Evolutionary conservation across 2,329 filamentous ascomycete genomes (phyloP).

Genomic region (Pseudocercospora musae): DNA sequence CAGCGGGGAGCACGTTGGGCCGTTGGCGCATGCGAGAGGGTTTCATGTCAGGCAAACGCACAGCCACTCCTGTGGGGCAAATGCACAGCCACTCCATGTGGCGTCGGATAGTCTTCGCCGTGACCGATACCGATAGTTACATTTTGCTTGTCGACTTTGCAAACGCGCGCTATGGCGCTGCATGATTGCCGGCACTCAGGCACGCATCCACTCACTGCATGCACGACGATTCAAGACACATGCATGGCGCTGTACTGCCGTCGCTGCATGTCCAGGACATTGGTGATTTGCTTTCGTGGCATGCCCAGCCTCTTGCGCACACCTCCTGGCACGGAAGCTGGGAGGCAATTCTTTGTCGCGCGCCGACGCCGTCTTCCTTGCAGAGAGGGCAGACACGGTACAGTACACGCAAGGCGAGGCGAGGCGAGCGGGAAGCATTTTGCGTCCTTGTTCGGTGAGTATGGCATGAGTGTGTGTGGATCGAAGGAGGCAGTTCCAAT

Average conservation of each 20-base stretch:
- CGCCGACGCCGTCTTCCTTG: constrained; percentile 1
- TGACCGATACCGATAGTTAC: background rate
- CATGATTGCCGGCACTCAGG: background rate
- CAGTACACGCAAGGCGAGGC: no score
- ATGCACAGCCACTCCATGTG: background rate
- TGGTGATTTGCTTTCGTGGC: background rate
- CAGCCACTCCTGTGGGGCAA: no score
- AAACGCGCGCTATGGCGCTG: background rate
- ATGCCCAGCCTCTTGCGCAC: background rate
- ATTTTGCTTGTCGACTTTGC: background rate
- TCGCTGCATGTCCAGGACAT: background rate
- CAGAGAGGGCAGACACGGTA: background rate
- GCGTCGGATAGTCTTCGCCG: background rate
- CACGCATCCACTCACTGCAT: background rate
- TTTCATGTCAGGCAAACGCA: constrained; percentile 16
- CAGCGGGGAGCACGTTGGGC: constrained; percentile 1
- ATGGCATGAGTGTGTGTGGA: background rate
- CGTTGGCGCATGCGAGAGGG: constrained; percentile 8
- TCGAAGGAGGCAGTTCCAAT: no score
- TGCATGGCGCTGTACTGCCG: background rate
- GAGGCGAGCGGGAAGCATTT: constrained; percentile 92
- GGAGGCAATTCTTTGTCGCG: constrained; percentile 16
- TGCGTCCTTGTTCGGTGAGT: constrained; percentile 90
- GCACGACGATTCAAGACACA: background rate
- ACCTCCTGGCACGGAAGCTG: constrained; percentile 12